phyloP scores from a whole-genome alignment of 352 stramenopile species.

The Halophytophthora polymorphica region DNA sequence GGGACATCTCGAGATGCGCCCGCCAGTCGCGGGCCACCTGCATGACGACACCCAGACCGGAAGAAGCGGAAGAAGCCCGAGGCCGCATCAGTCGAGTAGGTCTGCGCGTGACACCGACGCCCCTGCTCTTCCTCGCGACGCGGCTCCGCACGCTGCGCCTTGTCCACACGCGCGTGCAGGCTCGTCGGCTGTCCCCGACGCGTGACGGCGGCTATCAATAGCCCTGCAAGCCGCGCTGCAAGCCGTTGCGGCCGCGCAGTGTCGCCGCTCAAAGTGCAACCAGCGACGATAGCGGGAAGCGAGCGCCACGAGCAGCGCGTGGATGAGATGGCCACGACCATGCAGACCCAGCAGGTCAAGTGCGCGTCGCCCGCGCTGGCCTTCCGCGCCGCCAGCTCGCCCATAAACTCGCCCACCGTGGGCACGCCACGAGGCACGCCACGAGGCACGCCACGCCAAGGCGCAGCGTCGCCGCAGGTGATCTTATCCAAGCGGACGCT shows the following conservation, averaged over 20 bases:
- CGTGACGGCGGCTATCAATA: too few relatives aligned
- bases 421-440: too few relatives aligned
- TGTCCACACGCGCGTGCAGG: too few relatives aligned
- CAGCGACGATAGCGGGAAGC: neutral
- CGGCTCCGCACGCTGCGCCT: neutral
- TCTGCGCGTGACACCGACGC: neutral
- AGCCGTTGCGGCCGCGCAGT: neutral
- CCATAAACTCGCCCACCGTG: too few relatives aligned
- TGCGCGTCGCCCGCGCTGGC: constrained; percentile 23
- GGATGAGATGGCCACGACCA: constrained; percentile 24
- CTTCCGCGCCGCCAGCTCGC: constrained; percentile 10
- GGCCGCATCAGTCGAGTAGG: neutral
- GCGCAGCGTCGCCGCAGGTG: constrained; percentile 9
- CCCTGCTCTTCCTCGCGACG: neutral
- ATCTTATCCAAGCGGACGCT: constrained; percentile 2
- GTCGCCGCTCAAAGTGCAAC: neutral
- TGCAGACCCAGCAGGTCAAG: constrained; percentile 28
- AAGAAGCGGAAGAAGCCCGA: constrained; percentile 11
- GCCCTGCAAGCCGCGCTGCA: too few relatives aligned
- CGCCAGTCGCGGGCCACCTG: neutral
- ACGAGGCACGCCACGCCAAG: too few relatives aligned
- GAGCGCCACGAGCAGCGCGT: neutral
- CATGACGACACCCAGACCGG: constrained; percentile 2
- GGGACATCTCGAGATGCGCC: constrained; percentile 2
- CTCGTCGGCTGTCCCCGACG: too few relatives aligned